Evolutionary conservation across 2,329 filamentous ascomycete species (phyloP), one percentile per base, ranked within the genome.

Genomic region (Neocucurbitaria cava): DNA sequence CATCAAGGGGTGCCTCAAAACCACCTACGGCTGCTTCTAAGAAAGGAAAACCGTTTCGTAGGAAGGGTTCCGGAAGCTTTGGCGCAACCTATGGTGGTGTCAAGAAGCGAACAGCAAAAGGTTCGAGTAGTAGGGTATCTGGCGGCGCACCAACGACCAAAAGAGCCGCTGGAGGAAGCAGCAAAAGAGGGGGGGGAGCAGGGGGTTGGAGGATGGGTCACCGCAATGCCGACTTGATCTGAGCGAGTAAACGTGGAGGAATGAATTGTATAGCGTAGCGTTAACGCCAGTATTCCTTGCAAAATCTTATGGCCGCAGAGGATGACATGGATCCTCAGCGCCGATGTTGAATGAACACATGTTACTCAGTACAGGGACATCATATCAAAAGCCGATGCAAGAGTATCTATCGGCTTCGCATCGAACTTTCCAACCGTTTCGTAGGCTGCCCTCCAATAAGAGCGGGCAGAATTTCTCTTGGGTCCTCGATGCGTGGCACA

Each of bases 191-290:
- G 18, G 54, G 52, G 18, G 36, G 40, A 13, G 47, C 50, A 5
- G 28, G 48, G 41, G 24, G 55, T 54, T 35, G 56, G 56, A 40
- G 58, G 54, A 11, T 39, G 43, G 11, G 65, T 72, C 30, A 65
- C 68, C 58, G 62, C 64, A 21, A 72, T 72, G 69, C 69, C 69
- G 20, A 71, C 68, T 10, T 70, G 48, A 64, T 6, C 20, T 23
- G 15, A 23, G 15, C 20, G 15, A 23, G 18, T 15, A n/a, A 24
- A n/a, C 3, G 10, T 17, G 9, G 3, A 31, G 3, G 8, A 11
- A 23, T 11, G 17, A 23, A 24, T 5, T 15, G 36, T 20, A 40
- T 24, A 18, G 17, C 9, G 24, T 26, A 35, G 31, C 17, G 3
- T 17, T 6, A 13, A 13, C 31, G 31, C 15, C 13, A 5, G 31